Evolutionary conservation across 1,284 basidiomycete genomes (phyloP).

Genomic region (Rhodotorula sp.): DNA sequence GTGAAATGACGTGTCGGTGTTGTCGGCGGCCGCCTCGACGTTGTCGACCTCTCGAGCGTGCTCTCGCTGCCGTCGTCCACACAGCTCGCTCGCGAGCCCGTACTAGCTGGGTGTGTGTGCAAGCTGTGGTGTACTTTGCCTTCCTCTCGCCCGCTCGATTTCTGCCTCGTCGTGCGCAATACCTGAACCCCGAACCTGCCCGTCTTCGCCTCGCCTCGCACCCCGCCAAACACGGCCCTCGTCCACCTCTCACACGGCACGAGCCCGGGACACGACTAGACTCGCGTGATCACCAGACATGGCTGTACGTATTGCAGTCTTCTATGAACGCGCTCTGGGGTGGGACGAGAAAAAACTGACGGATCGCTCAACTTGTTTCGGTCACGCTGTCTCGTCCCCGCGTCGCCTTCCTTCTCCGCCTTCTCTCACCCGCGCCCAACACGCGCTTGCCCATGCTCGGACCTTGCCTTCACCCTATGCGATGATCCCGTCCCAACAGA

Average conservation of each 20-base stretch:
- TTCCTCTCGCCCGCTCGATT: background rate
- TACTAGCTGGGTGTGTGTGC: background rate
- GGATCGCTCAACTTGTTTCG: constrained; percentile 23
- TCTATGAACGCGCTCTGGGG: too few species aligned
- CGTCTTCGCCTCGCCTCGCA: background rate
- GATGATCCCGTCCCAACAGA: constrained; percentile 19
- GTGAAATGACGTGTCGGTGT: too few species aligned
- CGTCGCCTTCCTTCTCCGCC: background rate
- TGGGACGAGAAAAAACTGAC: constrained; percentile 5
- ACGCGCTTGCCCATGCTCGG: background rate
- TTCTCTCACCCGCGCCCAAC: background rate
- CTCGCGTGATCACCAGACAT: background rate
- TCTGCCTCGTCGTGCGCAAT: background rate
- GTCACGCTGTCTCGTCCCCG: constrained; percentile 11
- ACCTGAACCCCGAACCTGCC: too few species aligned
- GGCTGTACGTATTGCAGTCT: constrained; percentile 11
- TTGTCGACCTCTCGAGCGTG: background rate
- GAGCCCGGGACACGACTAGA: too few species aligned
- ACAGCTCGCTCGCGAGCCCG: background rate
- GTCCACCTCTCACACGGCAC: background rate
- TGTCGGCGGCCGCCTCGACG: too few species aligned
- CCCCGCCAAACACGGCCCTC: constrained; percentile 3
- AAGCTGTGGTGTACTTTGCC: background rate
- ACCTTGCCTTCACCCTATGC: background rate
- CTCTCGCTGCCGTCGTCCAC: background rate